Conservation (phyloP, 768 basidiomycete species). For the Termitomyces sp. region DNA sequence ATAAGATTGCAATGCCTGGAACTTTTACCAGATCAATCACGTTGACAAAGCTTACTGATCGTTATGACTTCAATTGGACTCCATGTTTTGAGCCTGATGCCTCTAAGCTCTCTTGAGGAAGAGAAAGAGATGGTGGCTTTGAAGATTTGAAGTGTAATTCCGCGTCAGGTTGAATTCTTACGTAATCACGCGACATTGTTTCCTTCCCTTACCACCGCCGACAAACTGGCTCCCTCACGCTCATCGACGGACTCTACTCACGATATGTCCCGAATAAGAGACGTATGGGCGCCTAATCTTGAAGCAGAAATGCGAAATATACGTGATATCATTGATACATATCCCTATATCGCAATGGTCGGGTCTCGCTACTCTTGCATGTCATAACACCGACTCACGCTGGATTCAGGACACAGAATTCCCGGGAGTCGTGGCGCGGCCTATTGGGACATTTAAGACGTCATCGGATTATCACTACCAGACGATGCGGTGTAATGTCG, state of each 20-base stretch:
- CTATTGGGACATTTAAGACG: constrained; percentile 94
- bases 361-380: constrained; percentile 31
- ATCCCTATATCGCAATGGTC: constrained; percentile 95
- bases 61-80: background rate
- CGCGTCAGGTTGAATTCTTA: background rate
- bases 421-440: constrained; percentile 96
- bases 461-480: constrained; percentile 99
- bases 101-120: too few relatives aligned
- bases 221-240: constrained; percentile 21
- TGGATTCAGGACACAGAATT: constrained; percentile 90
- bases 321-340: constrained; percentile 82
- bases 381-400: constrained; percentile 23
- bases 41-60: too few relatives aligned
- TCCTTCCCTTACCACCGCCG: background rate
- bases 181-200: constrained; percentile 3
- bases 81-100: too few relatives aligned
- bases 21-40: background rate
- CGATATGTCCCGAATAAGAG: constrained; percentile 79
- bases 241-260: constrained; percentile 19
- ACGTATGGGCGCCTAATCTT: constrained; percentile 94
- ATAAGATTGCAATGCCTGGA: background rate
- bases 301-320: constrained; percentile 90
- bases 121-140: background rate
- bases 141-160: too few relatives aligned
- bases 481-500: constrained; percentile 99